Evolutionary conservation across 2,329 filamentous ascomycete genomes (phyloP), one percentile per base, ranked within the genome.

Genomic region (Dactylellina parvicollis): DNA sequence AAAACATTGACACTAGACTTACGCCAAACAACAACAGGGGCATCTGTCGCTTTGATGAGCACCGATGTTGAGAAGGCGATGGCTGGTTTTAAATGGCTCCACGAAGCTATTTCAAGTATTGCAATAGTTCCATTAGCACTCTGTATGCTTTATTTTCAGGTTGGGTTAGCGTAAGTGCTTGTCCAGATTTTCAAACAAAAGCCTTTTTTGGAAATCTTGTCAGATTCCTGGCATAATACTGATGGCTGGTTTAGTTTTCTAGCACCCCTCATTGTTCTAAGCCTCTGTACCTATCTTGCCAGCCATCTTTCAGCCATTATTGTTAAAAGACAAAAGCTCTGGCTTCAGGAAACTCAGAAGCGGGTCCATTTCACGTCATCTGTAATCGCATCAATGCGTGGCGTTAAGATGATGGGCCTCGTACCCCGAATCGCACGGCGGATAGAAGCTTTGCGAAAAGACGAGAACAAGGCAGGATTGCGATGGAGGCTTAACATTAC

Each of bases 41-140:
- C 82, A 0, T 80, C 82, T 0, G 74, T 85, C 49, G 84, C 84
- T 0, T 79, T 85, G 2, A 85, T 85, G 83, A 83, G 80, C 65
- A 80, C 82, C 1, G 84, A 85, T 47, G 78, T 85, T 12, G 83
- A 84, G 67, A 79, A 81, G 2, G 81, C 84, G 2, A 76, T 79
- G 2, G 26, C 76, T 0, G 83, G 81, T 0, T 78, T 80, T 3
- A 79, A 76, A 4, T 76, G 57, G 2, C 65, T 83, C 26, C 84
- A 84, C 47, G 81, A 83, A 28, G 69, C 81, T 5, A 83, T 82
- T 81, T 81, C 79, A 0, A 81, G 77, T 61, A 40, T 75, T 1
- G 67, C 81, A n/a, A 77, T 81, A 49, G 77, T 80, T 0, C 79
- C 75, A 1, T 49, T 82, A 0, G 80, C 80, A 0, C 75, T 77